A percentile compares a stretch with the other conserved stretches of the same genome.
phyloP scores from a whole-genome alignment of 164 flowering plant genomes.

The Magnolia changhungtana region DNA sequence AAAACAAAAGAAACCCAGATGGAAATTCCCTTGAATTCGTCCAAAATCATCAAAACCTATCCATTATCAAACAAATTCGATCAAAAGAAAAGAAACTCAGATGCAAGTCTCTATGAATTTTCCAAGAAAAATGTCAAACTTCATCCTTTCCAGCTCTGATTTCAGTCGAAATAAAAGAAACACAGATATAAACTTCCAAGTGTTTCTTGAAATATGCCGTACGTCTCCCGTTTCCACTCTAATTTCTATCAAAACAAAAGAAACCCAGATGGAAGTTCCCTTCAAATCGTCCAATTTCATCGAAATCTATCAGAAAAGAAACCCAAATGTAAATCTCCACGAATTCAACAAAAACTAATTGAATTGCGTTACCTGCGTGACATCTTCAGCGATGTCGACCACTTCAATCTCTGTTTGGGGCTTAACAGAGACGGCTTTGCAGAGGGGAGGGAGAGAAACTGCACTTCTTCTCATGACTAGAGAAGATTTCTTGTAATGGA shows the following conservation, averaged over 20 bases:
- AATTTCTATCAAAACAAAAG: neutral
- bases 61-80: neutral
- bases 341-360: neutral
- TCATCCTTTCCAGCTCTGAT: neutral
- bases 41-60: neutral
- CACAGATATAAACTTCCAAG: neutral
- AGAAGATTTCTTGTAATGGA: slow-evolving; percentile 14
- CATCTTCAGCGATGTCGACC: slow-evolving; percentile 83
- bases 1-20: neutral
- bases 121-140: neutral
- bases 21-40: neutral
- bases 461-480: neutral
- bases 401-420: slow-evolving; percentile 55
- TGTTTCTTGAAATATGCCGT: neutral
- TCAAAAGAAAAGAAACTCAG: neutral
- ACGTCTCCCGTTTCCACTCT: neutral
- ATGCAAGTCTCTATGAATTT: neutral
- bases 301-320: neutral
- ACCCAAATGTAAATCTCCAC: neutral
- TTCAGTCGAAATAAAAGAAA: neutral
- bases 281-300: neutral
- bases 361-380: slow-evolving; percentile 52
- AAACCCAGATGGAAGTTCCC: neutral
- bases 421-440: slow-evolving; percentile 60
- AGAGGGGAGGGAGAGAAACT: slow-evolving; percentile 11